Conservation (phyloP, 805 yeast species). For the Priceomyces fermenticarens region DNA sequence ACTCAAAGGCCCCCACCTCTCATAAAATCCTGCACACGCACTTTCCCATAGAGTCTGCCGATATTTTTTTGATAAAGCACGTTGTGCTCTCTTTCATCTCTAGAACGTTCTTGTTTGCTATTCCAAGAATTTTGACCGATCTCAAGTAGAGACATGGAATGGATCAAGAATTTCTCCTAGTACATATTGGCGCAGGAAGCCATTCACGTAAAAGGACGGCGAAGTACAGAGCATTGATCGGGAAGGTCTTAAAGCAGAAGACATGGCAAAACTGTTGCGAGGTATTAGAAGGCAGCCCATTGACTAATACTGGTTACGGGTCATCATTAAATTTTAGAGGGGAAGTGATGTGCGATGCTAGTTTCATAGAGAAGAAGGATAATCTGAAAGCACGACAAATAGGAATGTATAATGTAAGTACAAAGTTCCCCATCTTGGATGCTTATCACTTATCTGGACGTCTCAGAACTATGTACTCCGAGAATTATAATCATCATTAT, state of each 20-base stretch:
- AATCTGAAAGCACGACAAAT: slow-evolving; percentile 11
- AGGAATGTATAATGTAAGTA: slow-evolving; percentile 14
- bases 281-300: slow-evolving; percentile 32
- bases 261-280: slow-evolving; percentile 13
- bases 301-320: slow-evolving; percentile 52
- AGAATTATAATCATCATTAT: slow-evolving; percentile 17
- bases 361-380: slow-evolving; percentile 20
- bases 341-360: slow-evolving; percentile 44
- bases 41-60: too few relatives aligned
- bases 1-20: too few relatives aligned
- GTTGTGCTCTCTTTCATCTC: too few relatives aligned
- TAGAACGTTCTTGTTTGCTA: too few relatives aligned
- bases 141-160: background rate
- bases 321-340: slow-evolving; percentile 41
- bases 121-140: too few relatives aligned
- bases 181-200: slow-evolving; percentile 55
- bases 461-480: slow-evolving; percentile 19
- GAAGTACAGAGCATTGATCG: slow-evolving; percentile 26
- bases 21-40: background rate
- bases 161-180: slow-evolving; percentile 11
- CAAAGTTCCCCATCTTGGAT: slow-evolving; percentile 28
- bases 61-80: too few relatives aligned
- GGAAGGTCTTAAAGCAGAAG: slow-evolving; percentile 16
- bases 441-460: slow-evolving; percentile 19
- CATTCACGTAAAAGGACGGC: slow-evolving; percentile 24